Conservation (phyloP, 1,139 yeast species). For the Yarrowia galli region DNA sequence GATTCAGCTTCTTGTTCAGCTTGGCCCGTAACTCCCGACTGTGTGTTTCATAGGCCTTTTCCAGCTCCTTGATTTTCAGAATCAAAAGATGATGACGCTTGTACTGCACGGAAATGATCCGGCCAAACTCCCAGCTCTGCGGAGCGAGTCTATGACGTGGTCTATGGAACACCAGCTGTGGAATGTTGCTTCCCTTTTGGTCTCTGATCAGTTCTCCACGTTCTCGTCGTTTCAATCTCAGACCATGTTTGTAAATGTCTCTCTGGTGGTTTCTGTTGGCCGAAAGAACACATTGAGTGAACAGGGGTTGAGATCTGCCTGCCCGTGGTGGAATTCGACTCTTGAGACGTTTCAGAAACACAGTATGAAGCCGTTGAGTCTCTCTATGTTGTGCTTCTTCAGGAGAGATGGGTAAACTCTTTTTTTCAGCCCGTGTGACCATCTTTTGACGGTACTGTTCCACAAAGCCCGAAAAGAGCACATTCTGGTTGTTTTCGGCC, state of each 20-base stretch:
- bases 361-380: background rate
- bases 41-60: background rate
- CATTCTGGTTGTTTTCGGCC: constrained; percentile 17
- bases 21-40: background rate
- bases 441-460: background rate
- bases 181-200: background rate
- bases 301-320: background rate
- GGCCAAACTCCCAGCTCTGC: constrained; percentile 18
- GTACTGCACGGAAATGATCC: background rate
- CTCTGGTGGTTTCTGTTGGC: constrained; percentile 30
- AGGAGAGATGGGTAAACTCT: background rate
- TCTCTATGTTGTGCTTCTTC: constrained; percentile 25
- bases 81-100: background rate
- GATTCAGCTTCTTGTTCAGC: background rate
- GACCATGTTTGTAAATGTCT: background rate
- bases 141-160: background rate
- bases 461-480: background rate
- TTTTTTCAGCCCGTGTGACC: background rate
- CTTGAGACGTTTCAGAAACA: background rate
- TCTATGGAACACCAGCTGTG: constrained; percentile 1
- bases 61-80: background rate
- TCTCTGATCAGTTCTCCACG: background rate
- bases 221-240: background rate
- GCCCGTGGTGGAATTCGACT: background rate
- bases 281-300: constrained; percentile 21